Conservation (phyloP, 1,284 basidiomycete genomes). For the Cutaneotrichosporon cyanovorans region DNA sequence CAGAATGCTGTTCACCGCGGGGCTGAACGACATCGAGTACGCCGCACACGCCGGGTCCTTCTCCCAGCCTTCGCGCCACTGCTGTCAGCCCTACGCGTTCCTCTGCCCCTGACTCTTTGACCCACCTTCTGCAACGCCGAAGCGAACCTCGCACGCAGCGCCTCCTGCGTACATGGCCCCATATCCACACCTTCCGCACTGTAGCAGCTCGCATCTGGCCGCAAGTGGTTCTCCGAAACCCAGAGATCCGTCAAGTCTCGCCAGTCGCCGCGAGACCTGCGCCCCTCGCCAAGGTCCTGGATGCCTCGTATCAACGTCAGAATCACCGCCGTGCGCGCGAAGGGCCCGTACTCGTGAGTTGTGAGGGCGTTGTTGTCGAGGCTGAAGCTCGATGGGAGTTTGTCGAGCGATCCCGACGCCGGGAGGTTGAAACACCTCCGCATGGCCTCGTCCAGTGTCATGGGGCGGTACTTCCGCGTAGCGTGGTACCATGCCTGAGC, state of each 20-base stretch:
- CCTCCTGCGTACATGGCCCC: slow-evolving; percentile 26
- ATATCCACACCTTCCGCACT: slow-evolving; percentile 30
- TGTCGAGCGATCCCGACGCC: slow-evolving; percentile 34
- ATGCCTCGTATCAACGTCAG: slow-evolving; percentile 45
- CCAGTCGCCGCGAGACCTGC: slow-evolving; percentile 43
- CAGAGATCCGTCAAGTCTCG: slow-evolving; percentile 45
- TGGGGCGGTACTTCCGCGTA: slow-evolving; percentile 30
- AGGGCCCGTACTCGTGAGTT: slow-evolving; percentile 43
- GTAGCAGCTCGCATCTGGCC: slow-evolving; percentile 26
- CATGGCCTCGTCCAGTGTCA: slow-evolving; percentile 43
- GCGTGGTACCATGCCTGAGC: slow-evolving; percentile 42
- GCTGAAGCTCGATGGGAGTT: slow-evolving; percentile 28
- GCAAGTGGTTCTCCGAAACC: slow-evolving; percentile 33
- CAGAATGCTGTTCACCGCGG: background rate
- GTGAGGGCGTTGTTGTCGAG: slow-evolving; percentile 34
- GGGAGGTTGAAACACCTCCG: slow-evolving; percentile 40
- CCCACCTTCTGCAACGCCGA: slow-evolving; percentile 36
- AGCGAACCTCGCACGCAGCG: slow-evolving; percentile 30
- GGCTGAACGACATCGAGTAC: slow-evolving; percentile 1
- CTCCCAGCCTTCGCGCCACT: slow-evolving; percentile 49
- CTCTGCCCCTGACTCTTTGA: no score
- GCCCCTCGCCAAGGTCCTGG: slow-evolving; percentile 47
- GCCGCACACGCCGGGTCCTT: slow-evolving; percentile 41
- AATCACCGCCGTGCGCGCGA: slow-evolving; percentile 44
- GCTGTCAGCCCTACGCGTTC: background rate